Evolutionary conservation across 2,329 filamentous ascomycete genomes (phyloP), one percentile per base, ranked within the genome.

Genomic region (Diaporthe humulicola): DNA sequence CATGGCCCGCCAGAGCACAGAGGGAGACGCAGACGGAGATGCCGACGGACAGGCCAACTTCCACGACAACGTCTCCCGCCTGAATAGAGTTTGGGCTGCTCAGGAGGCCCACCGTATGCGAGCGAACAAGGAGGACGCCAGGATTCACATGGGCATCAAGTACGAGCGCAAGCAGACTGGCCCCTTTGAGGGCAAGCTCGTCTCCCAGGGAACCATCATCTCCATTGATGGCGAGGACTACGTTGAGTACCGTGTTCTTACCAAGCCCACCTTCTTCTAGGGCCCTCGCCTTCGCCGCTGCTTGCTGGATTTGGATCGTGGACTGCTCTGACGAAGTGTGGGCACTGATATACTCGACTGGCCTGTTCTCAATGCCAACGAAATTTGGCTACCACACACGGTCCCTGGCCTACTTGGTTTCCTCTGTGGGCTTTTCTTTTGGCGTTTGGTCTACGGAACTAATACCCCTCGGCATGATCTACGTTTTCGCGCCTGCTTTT

Each of bases 211-310:
- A 7, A 88, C 87, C 14, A 90, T 93, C 30, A 87, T 93, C 78
- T 91, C 85, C 64, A 93, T 93, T 75, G 90, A 93, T 75, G 91
- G 90, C 30, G 91, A 93, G 79, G 91, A 93, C 76, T 93, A 91
- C 75, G 90, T 93, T 45, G 91, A 93, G 80, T 93, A 93, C 77
- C 87, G 91, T 2, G 90, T 93, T 1, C 86, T 93, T 36, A 92
- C 89, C 1, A 92, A 91, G 82, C 90, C 90, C 0, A 88, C 86
- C 0, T 92, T 92, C 78, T 92, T 91, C 77, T 91, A 81, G 79
- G 30, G 28, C 17, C 9, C 30, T 52, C 38, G 19, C 1, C 14
- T 25, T 52, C 30, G 64, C 22, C 30, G 36, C n/a, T 25, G 5
- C 30, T 22, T 9, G 36, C 30, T 28, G 28, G n/a, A 28, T 17